phyloP scores from a whole-genome alignment of 2,329 filamentous ascomycete species.

The Colletotrichum orbiculare region DNA sequence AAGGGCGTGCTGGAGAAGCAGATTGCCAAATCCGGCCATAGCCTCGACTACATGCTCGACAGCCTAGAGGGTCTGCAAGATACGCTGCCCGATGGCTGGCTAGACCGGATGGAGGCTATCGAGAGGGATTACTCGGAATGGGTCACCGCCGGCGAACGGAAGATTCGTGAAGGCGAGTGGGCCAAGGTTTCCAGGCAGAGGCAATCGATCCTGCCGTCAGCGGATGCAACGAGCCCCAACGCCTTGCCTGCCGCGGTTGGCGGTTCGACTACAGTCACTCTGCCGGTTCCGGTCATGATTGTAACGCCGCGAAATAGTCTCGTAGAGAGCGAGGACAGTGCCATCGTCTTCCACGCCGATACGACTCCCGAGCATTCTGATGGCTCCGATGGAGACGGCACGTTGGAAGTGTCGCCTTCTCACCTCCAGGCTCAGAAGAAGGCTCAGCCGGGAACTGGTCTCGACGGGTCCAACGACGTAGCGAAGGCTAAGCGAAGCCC shows the following conservation, averaged over 20 bases:
- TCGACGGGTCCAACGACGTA: conserved; percentile 22
- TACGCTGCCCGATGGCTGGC: conserved; percentile 86
- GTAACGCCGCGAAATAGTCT: conserved; percentile 15
- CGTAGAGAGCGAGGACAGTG: background rate
- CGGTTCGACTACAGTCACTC: conserved; percentile 1
- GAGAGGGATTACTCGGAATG: conserved; percentile 84
- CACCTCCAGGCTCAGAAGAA: conserved; percentile 19
- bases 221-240: background rate
- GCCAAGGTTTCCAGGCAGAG: conserved; percentile 36
- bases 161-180: conserved; percentile 75
- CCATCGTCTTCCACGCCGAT: background rate
- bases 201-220: conserved; percentile 36
- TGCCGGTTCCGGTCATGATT: conserved; percentile 30
- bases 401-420: conserved; percentile 5
- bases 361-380: conserved; percentile 22
- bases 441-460: background rate
- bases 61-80: conserved; percentile 85
- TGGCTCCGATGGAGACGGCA: conserved; percentile 13
- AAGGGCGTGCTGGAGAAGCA: conserved; percentile 73
- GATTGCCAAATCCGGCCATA: conserved; percentile 75
- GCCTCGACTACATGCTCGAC: conserved; percentile 88
- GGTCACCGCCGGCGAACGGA: conserved; percentile 81
- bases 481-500: conserved; percentile 21
- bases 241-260: conserved; percentile 18
- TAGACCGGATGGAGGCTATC: conserved; percentile 84